These are phyloP conservation scores for Daphne laureola DNA, from an alignment of 441 rosid genomes.

Conservation along the genomic window DNA sequence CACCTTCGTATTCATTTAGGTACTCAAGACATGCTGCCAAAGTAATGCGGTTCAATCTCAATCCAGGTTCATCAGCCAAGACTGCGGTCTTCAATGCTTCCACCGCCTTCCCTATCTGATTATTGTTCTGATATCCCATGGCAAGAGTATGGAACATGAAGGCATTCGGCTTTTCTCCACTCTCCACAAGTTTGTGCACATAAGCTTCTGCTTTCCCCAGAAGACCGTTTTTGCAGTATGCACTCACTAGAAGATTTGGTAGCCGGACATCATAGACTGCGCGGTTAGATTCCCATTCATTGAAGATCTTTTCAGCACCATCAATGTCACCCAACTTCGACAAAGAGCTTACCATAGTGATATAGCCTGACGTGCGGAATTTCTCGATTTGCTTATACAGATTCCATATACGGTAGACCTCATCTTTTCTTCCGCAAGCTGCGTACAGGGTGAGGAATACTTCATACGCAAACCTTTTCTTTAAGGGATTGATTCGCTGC, in stretches of 20 bases:
- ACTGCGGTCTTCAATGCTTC: conserved; percentile 28
- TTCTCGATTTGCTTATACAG: conserved; percentile 14
- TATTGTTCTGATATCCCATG: conserved; percentile 12
- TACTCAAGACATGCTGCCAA: conserved; percentile 22
- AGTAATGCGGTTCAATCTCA: conserved; percentile 14
- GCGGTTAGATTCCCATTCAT: conserved; percentile 25
- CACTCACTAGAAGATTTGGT: conserved; percentile 25
- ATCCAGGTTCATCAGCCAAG: conserved; percentile 10
- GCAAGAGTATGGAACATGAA: conserved; percentile 30
- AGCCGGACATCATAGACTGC: conserved; percentile 19
- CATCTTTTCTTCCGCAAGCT: conserved; percentile 26
- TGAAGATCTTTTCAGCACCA: conserved; percentile 28
- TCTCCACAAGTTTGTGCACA: conserved; percentile 21
- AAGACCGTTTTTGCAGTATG: conserved; percentile 27
- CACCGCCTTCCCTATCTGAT: conserved; percentile 27
- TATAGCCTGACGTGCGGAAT: conserved; percentile 19
- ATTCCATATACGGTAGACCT: conserved; percentile 33
- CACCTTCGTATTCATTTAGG: conserved; percentile 19
- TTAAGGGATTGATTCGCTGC: conserved; percentile 7
- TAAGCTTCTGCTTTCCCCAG: conserved; percentile 29
- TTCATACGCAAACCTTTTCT: conserved; percentile 19
- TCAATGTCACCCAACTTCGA: conserved; percentile 28
- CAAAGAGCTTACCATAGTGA: conserved; percentile 22
- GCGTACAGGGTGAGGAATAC: conserved; percentile 27
- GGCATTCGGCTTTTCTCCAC: conserved; percentile 24